Evolutionary conservation across 495 filamentous ascomycete genomes (phyloP), one percentile per base, ranked within the genome.

Genomic region (Trichoderma gamsii): DNA sequence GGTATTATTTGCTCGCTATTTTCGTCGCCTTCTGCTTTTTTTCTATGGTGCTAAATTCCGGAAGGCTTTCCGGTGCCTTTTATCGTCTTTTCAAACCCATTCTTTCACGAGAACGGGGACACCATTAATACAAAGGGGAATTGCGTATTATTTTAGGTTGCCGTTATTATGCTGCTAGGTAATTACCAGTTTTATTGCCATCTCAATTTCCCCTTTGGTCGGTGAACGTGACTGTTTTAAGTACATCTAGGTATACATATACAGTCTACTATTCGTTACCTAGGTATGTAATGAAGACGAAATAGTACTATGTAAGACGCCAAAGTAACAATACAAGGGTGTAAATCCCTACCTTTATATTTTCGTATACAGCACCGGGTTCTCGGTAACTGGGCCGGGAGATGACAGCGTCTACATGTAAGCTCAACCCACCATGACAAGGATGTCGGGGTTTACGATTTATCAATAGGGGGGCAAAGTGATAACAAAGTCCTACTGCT

Each of bases 41-140:
- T 11, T 38, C 35, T 38, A 4, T 27, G 56, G 23, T 61, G 56
- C 56, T 61, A 13, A 3, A 32, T 32, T 16, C 11, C 56, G 9
- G 25, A 61, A 61, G 56, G 56, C 56, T 61, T 32, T 12, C 25
- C 12, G 25, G 25, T 29, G 21, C 51, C 51, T 25, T 16, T 61
- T 61, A 13, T 29, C 25, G 25, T 61, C 25, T 61, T 16, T 61
- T 11, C 3, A 13, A 16, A 18, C 12, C 27, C 5, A 16, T 15
- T 21, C 13, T 32, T 32, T 56, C n/a, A 32, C 25, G 23, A 29
- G 56, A 61, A 32, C 16, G 23, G 25, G 25, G 56, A n/a, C 27
- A 25, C n/a, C 23, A 56, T 56, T 56, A 56, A 56, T 56, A 56
- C n/a, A 56, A 12, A 56, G 51, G 51, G 21, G 51, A 56, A 56